These are phyloP conservation scores for Daedaleopsis sinensis DNA, from an alignment of 768 basidiomycete genomes.

Conservation along the genomic window DNA sequence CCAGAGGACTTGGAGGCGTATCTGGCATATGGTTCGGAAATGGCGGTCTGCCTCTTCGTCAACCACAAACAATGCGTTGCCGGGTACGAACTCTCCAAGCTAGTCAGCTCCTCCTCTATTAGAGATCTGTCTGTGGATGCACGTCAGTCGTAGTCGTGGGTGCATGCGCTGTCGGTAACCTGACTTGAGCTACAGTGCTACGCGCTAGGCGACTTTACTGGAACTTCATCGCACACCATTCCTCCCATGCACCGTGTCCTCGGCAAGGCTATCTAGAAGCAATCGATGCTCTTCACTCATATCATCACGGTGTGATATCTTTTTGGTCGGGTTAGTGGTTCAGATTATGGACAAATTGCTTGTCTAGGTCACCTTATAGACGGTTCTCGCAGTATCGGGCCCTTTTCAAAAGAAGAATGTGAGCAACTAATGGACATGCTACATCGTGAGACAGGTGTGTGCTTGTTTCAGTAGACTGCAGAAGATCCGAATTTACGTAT, in stretches of 20 bases:
- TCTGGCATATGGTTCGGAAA: constrained; percentile 34
- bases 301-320: constrained; percentile 37
- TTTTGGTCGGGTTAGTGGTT: constrained; percentile 5
- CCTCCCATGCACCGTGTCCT: constrained; percentile 46
- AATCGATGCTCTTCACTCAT: constrained; percentile 53
- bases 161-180: background rate
- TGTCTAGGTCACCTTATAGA: constrained; percentile 51
- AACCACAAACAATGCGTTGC: constrained; percentile 54
- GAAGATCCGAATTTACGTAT: too few relatives aligned
- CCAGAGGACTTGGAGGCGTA: constrained; percentile 49
- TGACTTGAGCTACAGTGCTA: constrained; percentile 35
- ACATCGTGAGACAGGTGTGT: constrained; percentile 18
- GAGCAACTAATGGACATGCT: constrained; percentile 47
- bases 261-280: constrained; percentile 47
- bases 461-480: too few relatives aligned
- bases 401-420: constrained; percentile 58
- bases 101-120: constrained; percentile 7
- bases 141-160: background rate
- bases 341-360: background rate
- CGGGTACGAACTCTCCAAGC: constrained; percentile 35
- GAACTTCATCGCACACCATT: constrained; percentile 54
- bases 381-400: constrained; percentile 45
- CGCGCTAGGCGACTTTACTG: constrained; percentile 52
- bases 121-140: constrained; percentile 11
- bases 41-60: constrained; percentile 42